Conservation (phyloP, 768 basidiomycete genomes). For the Termitomyces sp. region DNA sequence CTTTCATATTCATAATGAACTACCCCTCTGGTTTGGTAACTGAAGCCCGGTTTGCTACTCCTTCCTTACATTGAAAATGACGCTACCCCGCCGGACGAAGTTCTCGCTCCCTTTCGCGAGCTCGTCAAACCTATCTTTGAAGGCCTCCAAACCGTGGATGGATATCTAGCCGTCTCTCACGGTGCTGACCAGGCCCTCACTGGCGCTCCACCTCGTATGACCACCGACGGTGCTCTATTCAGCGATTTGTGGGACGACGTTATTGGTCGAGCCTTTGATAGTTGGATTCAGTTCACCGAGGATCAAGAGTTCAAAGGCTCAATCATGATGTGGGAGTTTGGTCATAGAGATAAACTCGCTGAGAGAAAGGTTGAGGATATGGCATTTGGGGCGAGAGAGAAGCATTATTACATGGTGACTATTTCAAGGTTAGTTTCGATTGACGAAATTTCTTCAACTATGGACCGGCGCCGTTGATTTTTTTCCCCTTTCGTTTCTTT, state of each 20-base stretch:
- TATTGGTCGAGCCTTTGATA: conserved; percentile 8
- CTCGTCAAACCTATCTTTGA: conserved; percentile 13
- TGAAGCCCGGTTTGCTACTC: neutral
- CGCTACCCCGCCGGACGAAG: neutral
- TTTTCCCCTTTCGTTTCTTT: neutral
- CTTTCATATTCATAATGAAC: neutral
- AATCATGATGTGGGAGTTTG: conserved; percentile 17
- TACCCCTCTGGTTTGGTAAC: neutral
- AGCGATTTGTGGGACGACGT: conserved; percentile 17
- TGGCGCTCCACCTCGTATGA: conserved; percentile 11
- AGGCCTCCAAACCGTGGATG: neutral
- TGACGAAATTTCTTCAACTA: neutral
- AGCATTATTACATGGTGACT: conserved; percentile 5
- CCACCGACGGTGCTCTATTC: conserved; percentile 15
- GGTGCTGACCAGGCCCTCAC: conserved; percentile 13
- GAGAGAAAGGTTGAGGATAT: conserved; percentile 3
- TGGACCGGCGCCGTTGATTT: neutral
- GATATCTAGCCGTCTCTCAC: conserved; percentile 15
- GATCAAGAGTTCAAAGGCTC: conserved; percentile 6
- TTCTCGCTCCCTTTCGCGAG: conserved; percentile 17
- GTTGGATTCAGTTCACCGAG: conserved; percentile 19
- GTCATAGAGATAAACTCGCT: conserved; percentile 12
- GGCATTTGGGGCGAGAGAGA: conserved; percentile 3
- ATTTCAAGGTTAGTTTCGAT: conserved; percentile 7
- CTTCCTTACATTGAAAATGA: conserved; percentile 17